phyloP scores from a whole-genome alignment of 2,329 filamentous ascomycete genomes.

The Alternaria infectoria region DNA sequence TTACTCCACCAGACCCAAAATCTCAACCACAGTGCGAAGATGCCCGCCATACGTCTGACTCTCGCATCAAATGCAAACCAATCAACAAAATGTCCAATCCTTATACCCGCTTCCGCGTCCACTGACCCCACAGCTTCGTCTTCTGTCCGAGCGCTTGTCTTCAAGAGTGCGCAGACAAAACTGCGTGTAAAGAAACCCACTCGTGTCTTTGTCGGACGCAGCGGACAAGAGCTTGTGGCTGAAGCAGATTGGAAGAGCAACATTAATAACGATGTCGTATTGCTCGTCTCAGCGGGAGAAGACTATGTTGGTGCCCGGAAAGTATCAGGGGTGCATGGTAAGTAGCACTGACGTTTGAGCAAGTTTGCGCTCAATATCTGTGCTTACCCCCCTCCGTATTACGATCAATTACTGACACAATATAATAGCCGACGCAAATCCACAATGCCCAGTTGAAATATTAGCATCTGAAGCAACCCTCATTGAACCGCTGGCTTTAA shows the following conservation, averaged over 20 bases:
- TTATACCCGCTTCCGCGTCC: constrained; percentile 28
- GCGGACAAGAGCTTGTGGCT: constrained; percentile 34
- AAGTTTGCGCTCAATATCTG: constrained; percentile 30
- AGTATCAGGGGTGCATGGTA: constrained; percentile 22
- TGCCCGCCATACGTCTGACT: constrained; percentile 36
- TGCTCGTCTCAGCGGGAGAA: constrained; percentile 42
- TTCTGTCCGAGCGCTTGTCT: constrained; percentile 32
- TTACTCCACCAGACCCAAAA: neutral
- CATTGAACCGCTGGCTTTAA: constrained; percentile 38
- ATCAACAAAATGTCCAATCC: constrained; percentile 33
- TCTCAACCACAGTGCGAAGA: neutral
- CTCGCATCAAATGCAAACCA: constrained; percentile 42
- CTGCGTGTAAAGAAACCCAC: constrained; percentile 38
- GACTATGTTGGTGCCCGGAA: constrained; percentile 40
- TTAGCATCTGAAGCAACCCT: constrained; percentile 34
- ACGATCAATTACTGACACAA: constrained; percentile 1
- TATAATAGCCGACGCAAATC: constrained; percentile 23
- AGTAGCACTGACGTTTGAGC: constrained; percentile 22
- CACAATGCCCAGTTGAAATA: constrained; percentile 22
- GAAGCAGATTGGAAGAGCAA: constrained; percentile 36
- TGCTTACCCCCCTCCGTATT: neutral
- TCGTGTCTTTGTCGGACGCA: constrained; percentile 34
- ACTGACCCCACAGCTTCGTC: constrained; percentile 18
- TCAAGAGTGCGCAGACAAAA: constrained; percentile 41
- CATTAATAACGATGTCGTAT: constrained; percentile 31